Evolutionary conservation across 225 moss, liverwort and hornwort genomes (phyloP).

Genomic region (Rhytidiadelphus loreus): DNA sequence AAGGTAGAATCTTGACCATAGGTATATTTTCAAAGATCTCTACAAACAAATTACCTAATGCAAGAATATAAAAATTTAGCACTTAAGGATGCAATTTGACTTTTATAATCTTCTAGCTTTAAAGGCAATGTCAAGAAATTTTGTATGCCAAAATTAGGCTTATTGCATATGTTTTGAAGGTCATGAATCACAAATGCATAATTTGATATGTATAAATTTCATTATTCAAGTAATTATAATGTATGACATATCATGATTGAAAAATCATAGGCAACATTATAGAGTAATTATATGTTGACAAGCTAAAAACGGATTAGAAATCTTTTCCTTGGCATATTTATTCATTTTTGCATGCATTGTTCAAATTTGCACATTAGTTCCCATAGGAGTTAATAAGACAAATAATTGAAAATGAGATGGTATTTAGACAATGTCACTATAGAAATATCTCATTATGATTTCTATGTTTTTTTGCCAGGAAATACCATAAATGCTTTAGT

Average conservation of each 20-base stretch:
- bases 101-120: neutral
- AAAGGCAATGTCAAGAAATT: neutral
- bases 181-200: neutral
- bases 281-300: neutral
- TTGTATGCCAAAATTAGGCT: too few species aligned
- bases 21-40: neutral
- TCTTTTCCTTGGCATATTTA: neutral
- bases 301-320: too few species aligned
- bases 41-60: neutral
- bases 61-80: too few species aligned
- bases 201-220: neutral
- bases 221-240: too few species aligned
- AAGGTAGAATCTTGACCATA: rapidly evolving
- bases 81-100: too few species aligned
- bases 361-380: neutral
- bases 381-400: neutral
- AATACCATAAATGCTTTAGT: neutral
- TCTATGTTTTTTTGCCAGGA: too few species aligned
- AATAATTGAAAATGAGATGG: neutral
- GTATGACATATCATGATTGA: neutral
- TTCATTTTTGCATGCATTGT: neutral
- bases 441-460: neutral
- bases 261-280: neutral
- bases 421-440: neutral
- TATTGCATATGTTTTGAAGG: neutral